A percentile compares a stretch with the other conserved stretches of the same genome.
phyloP scores from a whole-genome alignment of 805 yeast genomes.

The Grigorovia transvaalensis region DNA sequence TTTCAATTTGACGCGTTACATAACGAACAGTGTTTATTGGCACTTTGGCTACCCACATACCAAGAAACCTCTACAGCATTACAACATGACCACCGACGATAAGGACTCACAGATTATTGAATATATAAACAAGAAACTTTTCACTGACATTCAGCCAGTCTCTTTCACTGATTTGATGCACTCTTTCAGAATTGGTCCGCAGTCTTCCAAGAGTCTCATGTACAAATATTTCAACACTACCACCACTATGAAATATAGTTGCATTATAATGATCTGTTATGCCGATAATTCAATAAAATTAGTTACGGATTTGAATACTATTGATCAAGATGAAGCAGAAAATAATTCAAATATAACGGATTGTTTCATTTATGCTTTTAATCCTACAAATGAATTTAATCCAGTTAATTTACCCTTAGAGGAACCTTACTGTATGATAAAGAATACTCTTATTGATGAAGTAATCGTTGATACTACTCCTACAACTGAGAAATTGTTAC shows the following conservation, averaged over 20 bases:
- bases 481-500: neutral
- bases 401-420: constrained; percentile 10
- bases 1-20: no score
- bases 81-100: neutral
- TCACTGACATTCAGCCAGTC: constrained; percentile 20
- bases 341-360: constrained; percentile 15
- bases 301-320: constrained; percentile 12
- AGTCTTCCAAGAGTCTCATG: constrained; percentile 21
- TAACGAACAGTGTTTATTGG: no score
- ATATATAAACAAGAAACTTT: constrained; percentile 17
- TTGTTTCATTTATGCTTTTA: constrained; percentile 27
- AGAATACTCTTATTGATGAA: neutral
- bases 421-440: neutral
- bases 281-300: constrained; percentile 14
- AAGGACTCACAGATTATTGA: neutral
- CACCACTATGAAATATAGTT: constrained; percentile 17
- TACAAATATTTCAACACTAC: constrained; percentile 19
- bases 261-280: constrained; percentile 19
- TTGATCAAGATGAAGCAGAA: neutral
- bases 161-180: constrained; percentile 22
- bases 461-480: neutral
- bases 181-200: constrained; percentile 18
- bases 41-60: no score
- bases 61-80: neutral
- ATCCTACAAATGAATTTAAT: constrained; percentile 21